Conservation (phyloP, 306 rosid genomes). For the Acacia melanoxylon region DNA sequence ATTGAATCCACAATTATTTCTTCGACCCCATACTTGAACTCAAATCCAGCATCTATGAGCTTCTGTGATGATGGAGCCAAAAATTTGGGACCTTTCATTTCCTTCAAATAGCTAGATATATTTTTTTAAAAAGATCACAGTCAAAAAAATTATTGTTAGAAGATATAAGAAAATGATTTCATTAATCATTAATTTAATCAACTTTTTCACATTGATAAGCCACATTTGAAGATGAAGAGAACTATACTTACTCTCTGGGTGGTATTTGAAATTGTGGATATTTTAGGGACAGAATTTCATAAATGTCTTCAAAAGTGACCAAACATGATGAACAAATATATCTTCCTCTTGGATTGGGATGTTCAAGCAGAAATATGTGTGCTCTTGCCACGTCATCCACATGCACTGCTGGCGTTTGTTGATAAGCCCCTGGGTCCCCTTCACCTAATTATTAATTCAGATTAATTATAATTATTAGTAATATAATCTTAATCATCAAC, state of each 20-base stretch:
- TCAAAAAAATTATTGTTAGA: neutral
- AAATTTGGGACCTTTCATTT: neutral
- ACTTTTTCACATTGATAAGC: neutral
- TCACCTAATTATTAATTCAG: constrained; percentile 31
- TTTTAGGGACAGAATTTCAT: constrained; percentile 39
- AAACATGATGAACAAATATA: constrained; percentile 57
- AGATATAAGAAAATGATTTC: neutral
- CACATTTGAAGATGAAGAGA: neutral
- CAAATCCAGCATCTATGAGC: constrained; percentile 31
- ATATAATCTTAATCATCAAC: neutral
- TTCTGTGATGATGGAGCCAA: constrained; percentile 42
- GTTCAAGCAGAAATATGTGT: neutral
- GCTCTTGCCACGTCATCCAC: constrained; percentile 19
- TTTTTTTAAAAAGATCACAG: neutral
- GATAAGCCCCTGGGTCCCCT: constrained; percentile 9
- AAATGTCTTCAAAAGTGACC: constrained; percentile 34
- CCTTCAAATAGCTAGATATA: neutral
- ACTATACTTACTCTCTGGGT: constrained; percentile 31
- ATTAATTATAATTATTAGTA: neutral
- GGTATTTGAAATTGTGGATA: constrained; percentile 47
- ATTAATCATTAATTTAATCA: neutral
- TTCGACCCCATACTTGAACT: neutral
- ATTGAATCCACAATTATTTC: neutral
- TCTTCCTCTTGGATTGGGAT: constrained; percentile 42
- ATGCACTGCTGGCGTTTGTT: constrained; percentile 39